Evolutionary conservation across 2,329 filamentous ascomycete genomes (phyloP).

Genomic region (Colletotrichum sublineola): DNA sequence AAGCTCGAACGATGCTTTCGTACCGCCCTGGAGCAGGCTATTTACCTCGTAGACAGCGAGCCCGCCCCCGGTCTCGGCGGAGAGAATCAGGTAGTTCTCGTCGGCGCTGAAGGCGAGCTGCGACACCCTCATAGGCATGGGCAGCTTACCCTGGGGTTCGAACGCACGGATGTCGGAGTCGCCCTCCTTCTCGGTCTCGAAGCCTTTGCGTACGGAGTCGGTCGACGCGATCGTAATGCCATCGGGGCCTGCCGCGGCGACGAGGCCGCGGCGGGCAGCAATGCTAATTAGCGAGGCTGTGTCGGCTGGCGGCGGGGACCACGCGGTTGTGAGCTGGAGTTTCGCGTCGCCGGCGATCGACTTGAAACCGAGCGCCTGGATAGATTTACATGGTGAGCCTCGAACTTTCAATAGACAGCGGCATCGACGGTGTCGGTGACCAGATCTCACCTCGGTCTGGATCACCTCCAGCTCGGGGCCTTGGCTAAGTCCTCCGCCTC

Average conservation of each 20-base stretch:
- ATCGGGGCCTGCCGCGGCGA: conserved; percentile 90
- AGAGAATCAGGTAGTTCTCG: conserved; percentile 85
- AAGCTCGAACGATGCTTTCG: conserved; percentile 80
- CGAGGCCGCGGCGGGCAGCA: conserved; percentile 81
- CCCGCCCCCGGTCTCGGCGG: conserved; percentile 84
- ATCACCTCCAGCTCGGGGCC: conserved; percentile 82
- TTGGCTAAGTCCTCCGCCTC: conserved; percentile 54
- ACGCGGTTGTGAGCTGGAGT: conserved; percentile 82
- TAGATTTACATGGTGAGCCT: conserved; percentile 43
- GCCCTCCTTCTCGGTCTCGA: conserved; percentile 68
- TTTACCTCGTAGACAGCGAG: conserved; percentile 86
- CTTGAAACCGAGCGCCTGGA: conserved; percentile 82
- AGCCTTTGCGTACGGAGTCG: conserved; percentile 81
- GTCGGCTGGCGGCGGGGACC: conserved; percentile 80
- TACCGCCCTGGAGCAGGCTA: conserved; percentile 73
- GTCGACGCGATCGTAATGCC: conserved; percentile 82
- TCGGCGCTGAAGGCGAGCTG: conserved; percentile 94
- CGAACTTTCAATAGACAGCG: conserved; percentile 22
- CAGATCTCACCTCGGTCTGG: conserved; percentile 78
- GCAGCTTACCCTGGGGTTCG: conserved; percentile 78
- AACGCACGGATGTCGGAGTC: conserved; percentile 78
- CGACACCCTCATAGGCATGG: conserved; percentile 81
- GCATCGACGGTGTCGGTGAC: conserved; percentile 43
- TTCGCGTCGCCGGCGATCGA: conserved; percentile 85
- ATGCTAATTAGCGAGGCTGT: conserved; percentile 88